Percentiles rank a stretch among this genome's conserved stretches.
phyloP scores from a whole-genome alignment of 345 rosid genomes.

The Reutealis trisperma region DNA sequence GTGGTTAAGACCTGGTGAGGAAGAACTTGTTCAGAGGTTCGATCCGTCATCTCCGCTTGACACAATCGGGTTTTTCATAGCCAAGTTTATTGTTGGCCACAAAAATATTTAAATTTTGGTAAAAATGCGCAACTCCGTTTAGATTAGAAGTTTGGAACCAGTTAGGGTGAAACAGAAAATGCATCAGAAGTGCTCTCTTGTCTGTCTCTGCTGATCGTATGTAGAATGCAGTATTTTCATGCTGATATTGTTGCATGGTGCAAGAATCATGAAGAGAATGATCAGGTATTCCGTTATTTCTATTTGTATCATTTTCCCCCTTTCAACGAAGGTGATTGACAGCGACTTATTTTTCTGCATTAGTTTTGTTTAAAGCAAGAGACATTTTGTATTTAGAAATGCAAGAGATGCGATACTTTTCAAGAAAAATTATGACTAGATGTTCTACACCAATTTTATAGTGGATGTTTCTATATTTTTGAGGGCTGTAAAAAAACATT shows the following conservation, averaged over 20 bases:
- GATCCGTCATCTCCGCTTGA: conserved; percentile 87
- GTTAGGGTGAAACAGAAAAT: not conserved
- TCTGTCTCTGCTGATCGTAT: not conserved
- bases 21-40: conserved; percentile 85
- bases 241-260: not conserved
- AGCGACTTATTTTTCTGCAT: not conserved
- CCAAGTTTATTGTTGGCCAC: conserved; percentile 65
- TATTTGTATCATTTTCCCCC: not conserved
- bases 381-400: not conserved
- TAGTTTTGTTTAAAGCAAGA: not conserved
- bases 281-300: not conserved
- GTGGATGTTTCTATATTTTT: not conserved
- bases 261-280: not conserved
- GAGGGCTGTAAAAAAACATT: no score
- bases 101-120: conserved; percentile 4
- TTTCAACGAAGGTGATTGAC: not conserved
- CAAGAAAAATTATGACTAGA: not conserved
- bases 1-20: conserved; percentile 94
- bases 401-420: not conserved
- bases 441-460: not conserved
- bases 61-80: conserved; percentile 94
- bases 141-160: not conserved
- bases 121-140: not conserved
- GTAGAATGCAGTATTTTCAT: not conserved
- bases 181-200: not conserved